Conservation (phyloP, 805 yeast genomes). For the Lipomyces chichibuensis region DNA sequence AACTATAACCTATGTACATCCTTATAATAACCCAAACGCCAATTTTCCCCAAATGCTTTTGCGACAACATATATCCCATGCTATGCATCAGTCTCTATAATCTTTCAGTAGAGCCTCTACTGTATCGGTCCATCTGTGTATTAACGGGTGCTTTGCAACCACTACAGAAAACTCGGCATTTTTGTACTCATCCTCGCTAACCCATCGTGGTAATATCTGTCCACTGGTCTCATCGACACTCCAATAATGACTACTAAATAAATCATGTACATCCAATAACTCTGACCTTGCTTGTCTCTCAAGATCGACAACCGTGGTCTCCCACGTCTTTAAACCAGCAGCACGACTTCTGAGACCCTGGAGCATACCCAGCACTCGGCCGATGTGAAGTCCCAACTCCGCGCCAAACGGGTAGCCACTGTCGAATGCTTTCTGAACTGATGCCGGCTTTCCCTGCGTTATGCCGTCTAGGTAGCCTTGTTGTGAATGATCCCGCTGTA, state of each 20-base stretch:
- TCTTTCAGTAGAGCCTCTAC: conserved; percentile 19
- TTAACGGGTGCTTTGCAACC: conserved; percentile 46
- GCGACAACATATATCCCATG: not conserved
- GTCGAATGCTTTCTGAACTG: conserved; percentile 81
- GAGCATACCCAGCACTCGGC: conserved; percentile 61
- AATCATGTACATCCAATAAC: conserved; percentile 12
- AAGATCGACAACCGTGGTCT: conserved; percentile 1
- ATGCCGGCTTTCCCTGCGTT: conserved; percentile 63
- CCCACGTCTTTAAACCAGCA: not conserved
- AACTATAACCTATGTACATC: not conserved
- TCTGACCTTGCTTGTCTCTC: conserved; percentile 15
- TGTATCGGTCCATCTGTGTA: conserved; percentile 52
- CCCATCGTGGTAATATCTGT: conserved; percentile 19
- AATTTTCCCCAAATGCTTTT: not conserved
- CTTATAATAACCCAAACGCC: not conserved
- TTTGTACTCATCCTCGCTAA: not conserved
- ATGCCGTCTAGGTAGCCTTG: conserved; percentile 87
- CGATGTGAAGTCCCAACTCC: conserved; percentile 64
- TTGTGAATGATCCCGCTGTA: conserved; percentile 63
- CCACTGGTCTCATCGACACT: conserved; percentile 20
- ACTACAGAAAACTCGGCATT: not conserved
- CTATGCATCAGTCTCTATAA: not conserved
- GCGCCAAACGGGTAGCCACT: conserved; percentile 79
- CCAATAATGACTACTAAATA: conserved; percentile 23
- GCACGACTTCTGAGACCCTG: conserved; percentile 45